Evolutionary conservation across 495 filamentous ascomycete species (phyloP), one percentile per base, ranked within the genome.

Genomic region (Talaromyces nanjingensis): DNA sequence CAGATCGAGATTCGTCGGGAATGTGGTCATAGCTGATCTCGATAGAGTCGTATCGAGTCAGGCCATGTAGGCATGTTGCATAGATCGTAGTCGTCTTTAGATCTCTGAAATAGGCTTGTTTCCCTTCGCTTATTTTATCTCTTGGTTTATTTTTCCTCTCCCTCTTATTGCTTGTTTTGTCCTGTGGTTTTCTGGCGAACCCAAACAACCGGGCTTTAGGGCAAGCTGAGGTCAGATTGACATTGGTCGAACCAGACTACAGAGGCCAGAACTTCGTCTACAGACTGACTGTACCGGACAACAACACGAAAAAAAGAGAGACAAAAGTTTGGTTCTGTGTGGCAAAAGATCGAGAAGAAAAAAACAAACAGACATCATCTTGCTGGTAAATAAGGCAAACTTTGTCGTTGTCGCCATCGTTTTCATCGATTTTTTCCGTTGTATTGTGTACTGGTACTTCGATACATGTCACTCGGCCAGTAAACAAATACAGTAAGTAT

Each of bases 231-330:
- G n/a, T 16, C 37, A 24, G 34, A 39, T 27, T 14, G 33, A 8
- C 59, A 60, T 60, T 60, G 59, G 59, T 34, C 22, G 59, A 60
- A 49, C 59, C 59, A 60, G 25, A 60, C 33, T 20, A 14, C n/a
- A 55, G 24, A 55, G 52, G 1, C 57, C 57, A 34, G 29, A 59
- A 18, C 33, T 4, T 14, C 9, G 24, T 49, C 18, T 20, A 49
- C 45, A 20, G 6, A 2, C 6, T 20, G 16, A 20, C 18, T 18
- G n/a, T 49, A 49, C 45, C 45, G 20, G 45, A 18, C 18, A 49
- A 47, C 42, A 20, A 20, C 45, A 29, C 56, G 56, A 59, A 39
- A 39, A 12, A 55, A 55, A 54, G 6, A 29, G 9, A 24, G 7
- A 24, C n/a, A 16, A 54, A 18, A 45, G 39, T 45, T 49, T 49